These are phyloP conservation scores for Exsudoporus floridanus DNA, from an alignment of 1,284 basidiomycete species.

Conservation along the genomic window DNA sequence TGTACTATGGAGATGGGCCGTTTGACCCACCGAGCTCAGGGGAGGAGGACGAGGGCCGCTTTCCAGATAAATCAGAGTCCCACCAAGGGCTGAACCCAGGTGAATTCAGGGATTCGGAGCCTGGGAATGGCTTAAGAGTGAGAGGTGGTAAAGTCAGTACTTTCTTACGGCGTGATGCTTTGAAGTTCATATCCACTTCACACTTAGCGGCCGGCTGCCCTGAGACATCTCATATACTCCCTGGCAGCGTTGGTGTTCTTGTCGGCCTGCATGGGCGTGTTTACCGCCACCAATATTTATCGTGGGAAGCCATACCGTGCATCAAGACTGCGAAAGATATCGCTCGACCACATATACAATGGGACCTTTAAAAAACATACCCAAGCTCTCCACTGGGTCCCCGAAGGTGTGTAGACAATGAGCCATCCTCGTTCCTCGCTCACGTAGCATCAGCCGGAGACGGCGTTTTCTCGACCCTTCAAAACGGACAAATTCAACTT, in stretches of 20 bases:
- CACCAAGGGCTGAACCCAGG: conserved; percentile 29
- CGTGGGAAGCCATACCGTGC: conserved; percentile 51
- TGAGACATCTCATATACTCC: conserved; percentile 54
- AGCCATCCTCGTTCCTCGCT: conserved; percentile 1
- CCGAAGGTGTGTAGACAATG: conserved; percentile 63
- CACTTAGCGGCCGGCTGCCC: conserved; percentile 45
- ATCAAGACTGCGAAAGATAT: conserved; percentile 64
- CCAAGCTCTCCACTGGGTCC: conserved; percentile 73
- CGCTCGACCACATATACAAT: conserved; percentile 88
- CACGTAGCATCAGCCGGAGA: conserved; percentile 68
- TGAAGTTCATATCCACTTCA: conserved; percentile 6
- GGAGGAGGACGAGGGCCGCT: conserved; percentile 56
- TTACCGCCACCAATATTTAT: conserved; percentile 67
- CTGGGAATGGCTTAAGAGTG: conserved; percentile 38
- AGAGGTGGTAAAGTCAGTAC: conserved; percentile 39
- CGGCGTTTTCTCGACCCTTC: conserved; percentile 76
- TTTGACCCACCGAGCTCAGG: conserved; percentile 74
- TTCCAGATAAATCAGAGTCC: conserved; percentile 40
- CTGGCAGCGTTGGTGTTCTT: conserved; percentile 54
- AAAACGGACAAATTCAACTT: conserved; percentile 67
- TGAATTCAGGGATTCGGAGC: conserved; percentile 23
- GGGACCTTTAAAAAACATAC: conserved; percentile 68
- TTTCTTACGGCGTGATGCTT: neutral
- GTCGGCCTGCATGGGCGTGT: conserved; percentile 62
- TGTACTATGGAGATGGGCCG: conserved; percentile 68